Evolutionary conservation across 768 basidiomycete genomes (phyloP), one percentile per base, ranked within the genome.

Genomic region (Lactarius sanguifluus): DNA sequence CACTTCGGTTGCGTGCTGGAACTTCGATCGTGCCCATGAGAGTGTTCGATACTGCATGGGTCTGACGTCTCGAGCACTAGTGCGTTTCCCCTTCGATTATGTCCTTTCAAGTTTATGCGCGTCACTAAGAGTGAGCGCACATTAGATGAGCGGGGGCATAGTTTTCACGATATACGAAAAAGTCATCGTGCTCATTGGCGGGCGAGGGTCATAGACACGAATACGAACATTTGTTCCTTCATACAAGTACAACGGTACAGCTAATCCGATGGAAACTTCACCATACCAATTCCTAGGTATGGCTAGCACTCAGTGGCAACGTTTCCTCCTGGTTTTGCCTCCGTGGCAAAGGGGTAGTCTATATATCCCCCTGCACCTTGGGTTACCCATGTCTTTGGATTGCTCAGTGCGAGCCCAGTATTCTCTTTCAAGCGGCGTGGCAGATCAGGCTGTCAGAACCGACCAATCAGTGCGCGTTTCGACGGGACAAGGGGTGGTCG

Each of bases 111-210:
- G n/a, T n/a, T 23, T 32, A 55, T 57, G 23, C 18, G 3, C 67
- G 15, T 40, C 57, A 6, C 62, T 36, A 30, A 60, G 7, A 32
- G 3, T 58, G 20, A 7, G 13, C 56, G 12, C 25, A n/a, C n/a
- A 52, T 23, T 70, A 96, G 94, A 75, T 96, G 80, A 92, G 91
- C 69, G 95, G 95, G 15, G 95, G 95, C 3, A 94, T 98, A 68
- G 89, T 92, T 25, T 98, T 98, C 74, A 94, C 92, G 1, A 83
- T 94, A 2, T 97, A 96, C 75, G 94, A 98, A 73, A 87, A 91
- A 32, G 4, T 30, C 32, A 32, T 32, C 32, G 4, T 32, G 32
- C 32, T 32, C 32, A 32, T 7, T 32, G 32, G 32, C 5, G 77
- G 73, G 23, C 71, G 70, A 65, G 75, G 72, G 45, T 67, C 55